A percentile compares a stretch with the other conserved stretches of the same genome.
Conservation (phyloP, 2,329 filamentous ascomycete genomes). For the Thielaviopsis punctulata region DNA sequence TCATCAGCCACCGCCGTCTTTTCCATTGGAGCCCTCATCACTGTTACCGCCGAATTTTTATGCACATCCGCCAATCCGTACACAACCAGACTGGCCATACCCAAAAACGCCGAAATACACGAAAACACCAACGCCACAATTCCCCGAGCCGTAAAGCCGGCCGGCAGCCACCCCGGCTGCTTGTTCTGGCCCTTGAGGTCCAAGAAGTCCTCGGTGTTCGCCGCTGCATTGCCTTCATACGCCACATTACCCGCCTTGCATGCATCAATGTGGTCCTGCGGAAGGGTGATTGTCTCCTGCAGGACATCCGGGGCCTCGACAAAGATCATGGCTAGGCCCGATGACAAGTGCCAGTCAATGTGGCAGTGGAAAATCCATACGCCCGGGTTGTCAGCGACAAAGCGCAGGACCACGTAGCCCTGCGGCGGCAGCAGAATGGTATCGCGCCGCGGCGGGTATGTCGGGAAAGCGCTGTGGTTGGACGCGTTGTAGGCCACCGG, state of each 20-base stretch:
- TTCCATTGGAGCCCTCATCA: background rate
- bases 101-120: conserved; percentile 48
- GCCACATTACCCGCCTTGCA: conserved; percentile 24
- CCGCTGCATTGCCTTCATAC: conserved; percentile 40
- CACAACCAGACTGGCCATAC: conserved; percentile 26
- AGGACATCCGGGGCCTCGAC: conserved; percentile 21
- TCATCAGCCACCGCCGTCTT: background rate
- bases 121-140: conserved; percentile 63
- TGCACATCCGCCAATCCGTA: conserved; percentile 9
- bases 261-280: conserved; percentile 27
- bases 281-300: conserved; percentile 38
- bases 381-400: conserved; percentile 27
- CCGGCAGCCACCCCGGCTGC: conserved; percentile 40
- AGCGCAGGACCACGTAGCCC: conserved; percentile 32
- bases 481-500: conserved; percentile 21
- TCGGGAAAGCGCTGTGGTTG: conserved; percentile 20
- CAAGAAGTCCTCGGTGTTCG: conserved; percentile 33
- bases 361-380: conserved; percentile 29
- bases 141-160: conserved; percentile 53
- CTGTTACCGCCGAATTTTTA: background rate
- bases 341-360: conserved; percentile 33
- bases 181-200: conserved; percentile 32
- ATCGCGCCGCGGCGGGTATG: conserved; percentile 29
- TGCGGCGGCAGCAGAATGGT: conserved; percentile 28
- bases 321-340: conserved; percentile 24